A percentile compares a stretch with the other conserved stretches of the same genome.
Conservation (phyloP, 169 alveolate species). For the Plasmodium billcollinsi region DNA sequence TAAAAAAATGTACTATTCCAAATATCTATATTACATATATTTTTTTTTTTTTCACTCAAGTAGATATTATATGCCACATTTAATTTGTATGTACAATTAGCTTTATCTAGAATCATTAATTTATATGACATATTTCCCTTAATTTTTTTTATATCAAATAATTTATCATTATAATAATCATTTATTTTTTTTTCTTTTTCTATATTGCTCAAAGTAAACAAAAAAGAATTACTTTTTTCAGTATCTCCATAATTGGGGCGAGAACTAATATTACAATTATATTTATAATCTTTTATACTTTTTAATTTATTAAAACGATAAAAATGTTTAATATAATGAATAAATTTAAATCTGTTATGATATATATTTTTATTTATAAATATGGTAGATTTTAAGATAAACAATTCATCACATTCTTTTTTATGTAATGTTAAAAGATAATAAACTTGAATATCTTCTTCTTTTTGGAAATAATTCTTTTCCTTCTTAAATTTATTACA, state of each 20-base stretch:
- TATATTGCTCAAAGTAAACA: too few relatives aligned
- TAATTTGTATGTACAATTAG: constrained; percentile 11
- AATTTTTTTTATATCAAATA: constrained; percentile 35
- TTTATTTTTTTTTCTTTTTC: too few relatives aligned
- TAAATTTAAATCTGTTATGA: not conserved
- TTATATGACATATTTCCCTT: constrained; percentile 15
- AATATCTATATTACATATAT: not conserved
- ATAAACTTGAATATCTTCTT: not conserved
- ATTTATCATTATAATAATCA: not conserved
- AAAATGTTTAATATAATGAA: not conserved
- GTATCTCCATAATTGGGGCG: too few relatives aligned
- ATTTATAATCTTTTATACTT: constrained; percentile 46
- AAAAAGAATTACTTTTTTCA: too few relatives aligned
- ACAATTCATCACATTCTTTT: constrained; percentile 18
- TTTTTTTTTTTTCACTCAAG: constrained; percentile 7
- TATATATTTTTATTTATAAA: not conserved
- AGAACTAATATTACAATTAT: constrained; percentile 9
- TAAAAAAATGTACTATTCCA: constrained; percentile 18
- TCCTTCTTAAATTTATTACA: not conserved
- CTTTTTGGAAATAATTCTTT: not conserved
- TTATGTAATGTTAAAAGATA: constrained; percentile 14
- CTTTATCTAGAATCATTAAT: constrained; percentile 29
- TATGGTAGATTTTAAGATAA: not conserved
- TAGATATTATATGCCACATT: constrained; percentile 21
- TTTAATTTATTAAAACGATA: constrained; percentile 15